Evolutionary conservation across 495 filamentous ascomycete genomes (phyloP).

Genomic region (Penicillium nucicola): DNA sequence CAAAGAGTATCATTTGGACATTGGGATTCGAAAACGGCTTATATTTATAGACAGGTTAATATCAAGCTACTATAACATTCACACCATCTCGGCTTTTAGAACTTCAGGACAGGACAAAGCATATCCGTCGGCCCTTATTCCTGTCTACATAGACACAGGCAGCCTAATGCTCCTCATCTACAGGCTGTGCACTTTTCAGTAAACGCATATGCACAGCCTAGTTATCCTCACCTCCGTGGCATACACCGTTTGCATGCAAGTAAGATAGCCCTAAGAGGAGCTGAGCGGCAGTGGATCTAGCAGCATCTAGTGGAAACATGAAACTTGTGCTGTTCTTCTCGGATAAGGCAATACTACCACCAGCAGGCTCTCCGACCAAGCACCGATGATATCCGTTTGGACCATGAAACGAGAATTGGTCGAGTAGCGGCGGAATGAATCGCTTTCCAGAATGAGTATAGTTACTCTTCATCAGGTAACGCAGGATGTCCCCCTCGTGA

Average conservation of each 20-base stretch:
- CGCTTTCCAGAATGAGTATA: slow-evolving; percentile 13
- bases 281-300: too few relatives aligned
- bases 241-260: too few relatives aligned
- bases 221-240: too few relatives aligned
- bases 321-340: slow-evolving; percentile 23
- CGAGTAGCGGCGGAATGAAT: slow-evolving; percentile 19
- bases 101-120: too few relatives aligned
- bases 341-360: slow-evolving; percentile 23
- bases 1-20: neutral
- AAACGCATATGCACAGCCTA: too few relatives aligned
- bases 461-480: slow-evolving; percentile 9
- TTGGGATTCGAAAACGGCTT: slow-evolving; percentile 15
- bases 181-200: slow-evolving; percentile 5
- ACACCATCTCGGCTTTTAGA: too few relatives aligned
- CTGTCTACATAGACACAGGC: neutral
- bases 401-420: slow-evolving; percentile 24
- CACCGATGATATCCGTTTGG: slow-evolving; percentile 29
- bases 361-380: slow-evolving; percentile 28
- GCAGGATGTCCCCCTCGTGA: slow-evolving; percentile 14
- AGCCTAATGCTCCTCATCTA: slow-evolving; percentile 3
- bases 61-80: too few relatives aligned
- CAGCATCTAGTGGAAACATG: slow-evolving; percentile 26
- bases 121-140: neutral
- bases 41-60: too few relatives aligned
- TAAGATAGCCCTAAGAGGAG: too few relatives aligned